Evolutionary conservation across 83 land plant species (phyloP).

Genomic region (Thuja plicata): DNA sequence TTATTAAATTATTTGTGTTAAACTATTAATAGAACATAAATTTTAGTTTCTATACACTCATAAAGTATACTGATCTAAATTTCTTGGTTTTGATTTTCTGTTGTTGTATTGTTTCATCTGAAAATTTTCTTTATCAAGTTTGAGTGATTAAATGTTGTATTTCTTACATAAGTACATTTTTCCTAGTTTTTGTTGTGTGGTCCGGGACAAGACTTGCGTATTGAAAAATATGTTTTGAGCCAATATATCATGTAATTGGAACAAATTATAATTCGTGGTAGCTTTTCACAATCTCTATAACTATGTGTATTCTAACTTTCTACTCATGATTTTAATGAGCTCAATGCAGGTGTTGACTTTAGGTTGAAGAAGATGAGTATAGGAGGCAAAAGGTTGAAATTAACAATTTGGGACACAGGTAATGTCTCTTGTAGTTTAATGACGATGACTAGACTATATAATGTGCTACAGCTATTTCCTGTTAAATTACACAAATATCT

Average conservation of each 20-base stretch:
- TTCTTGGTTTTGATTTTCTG: neutral
- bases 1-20: neutral
- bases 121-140: neutral
- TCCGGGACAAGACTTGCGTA: neutral
- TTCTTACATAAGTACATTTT: neutral
- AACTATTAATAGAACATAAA: neutral
- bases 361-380: slow-evolving; percentile 73
- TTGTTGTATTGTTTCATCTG: neutral
- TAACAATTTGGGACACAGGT: slow-evolving; percentile 95
- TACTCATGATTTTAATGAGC: neutral
- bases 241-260: neutral
- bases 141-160: neutral
- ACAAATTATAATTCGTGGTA: neutral
- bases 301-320: neutral
- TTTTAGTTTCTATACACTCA: neutral
- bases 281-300: neutral
- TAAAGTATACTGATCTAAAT: neutral
- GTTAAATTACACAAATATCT: neutral
- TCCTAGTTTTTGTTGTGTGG: neutral
- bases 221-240: neutral
- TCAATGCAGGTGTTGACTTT: slow-evolving; percentile 76
- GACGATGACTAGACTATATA: neutral
- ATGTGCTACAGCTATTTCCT: neutral
- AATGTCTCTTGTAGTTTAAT: neutral
- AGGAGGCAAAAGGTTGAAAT: slow-evolving; percentile 79